Base-by-base conservation (phyloP, 495 filamentous ascomycete genomes). In the Penicillium nucicola region DNA sequence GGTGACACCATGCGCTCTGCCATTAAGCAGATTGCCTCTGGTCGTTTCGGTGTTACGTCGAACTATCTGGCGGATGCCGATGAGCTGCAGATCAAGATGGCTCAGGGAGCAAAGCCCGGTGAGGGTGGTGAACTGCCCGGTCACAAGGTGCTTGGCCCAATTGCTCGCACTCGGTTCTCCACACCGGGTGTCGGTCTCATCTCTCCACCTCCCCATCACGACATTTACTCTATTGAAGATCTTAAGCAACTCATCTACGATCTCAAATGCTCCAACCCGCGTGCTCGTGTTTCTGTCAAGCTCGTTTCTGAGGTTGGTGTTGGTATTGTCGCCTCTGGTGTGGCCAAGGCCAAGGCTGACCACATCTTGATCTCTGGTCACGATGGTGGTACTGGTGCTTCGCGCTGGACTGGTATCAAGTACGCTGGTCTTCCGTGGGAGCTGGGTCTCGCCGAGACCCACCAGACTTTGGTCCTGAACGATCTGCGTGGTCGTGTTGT, bases 41-140 rank as follows among this genome's bases (percentile, higher is more conserved):
- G 95, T 37, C 89, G 93, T 53, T 99, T 99, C 62, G 93, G 93
- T 78, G 93, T 99, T 52, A 99, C 95, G 8, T 93, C 90, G 28
- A 89, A 95, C 77, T 99, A 97, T 69, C 81, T 99, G n/a, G 92
- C 93, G 34, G 93, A 99, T 68, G 89, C 93, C 12, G 93, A 99
- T 67, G 92, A 99, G 73, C 77, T 99, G 31, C 93, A 99, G 75
- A 99, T 99, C 79, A 99, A 99, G 81, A 99, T 99, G 93, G 93
- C 93, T 9, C 93, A 99, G 73, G 93, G 93, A 61, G 93, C 93
- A 44, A 99, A 99, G 81, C 93, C 93, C 54, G 93, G 93, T 64
- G 93, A 99, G 70, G 93, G 93, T 76, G 93, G 93, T 79, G 93
- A 99, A 68, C 83, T 99, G 54, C 93, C 93, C 28, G 93, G 93